phyloP scores from a whole-genome alignment of 2,329 filamentous ascomycete genomes.

The Verticillium albo-atrum region DNA sequence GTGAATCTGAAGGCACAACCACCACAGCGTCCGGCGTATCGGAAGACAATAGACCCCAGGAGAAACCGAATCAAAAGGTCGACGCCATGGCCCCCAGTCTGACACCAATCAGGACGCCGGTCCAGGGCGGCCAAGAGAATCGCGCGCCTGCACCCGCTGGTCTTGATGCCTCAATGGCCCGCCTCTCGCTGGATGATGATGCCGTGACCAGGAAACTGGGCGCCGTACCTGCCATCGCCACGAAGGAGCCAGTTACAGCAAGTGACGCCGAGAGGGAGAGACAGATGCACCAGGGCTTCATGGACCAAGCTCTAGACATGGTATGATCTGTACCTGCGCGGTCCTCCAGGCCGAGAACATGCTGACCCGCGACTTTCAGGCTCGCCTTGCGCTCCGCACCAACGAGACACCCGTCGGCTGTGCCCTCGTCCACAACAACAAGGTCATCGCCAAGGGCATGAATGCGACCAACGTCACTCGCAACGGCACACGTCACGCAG shows the following conservation, averaged over 20 bases:
- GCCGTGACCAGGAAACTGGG: neutral
- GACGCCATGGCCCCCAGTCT: slow-evolving; percentile 15
- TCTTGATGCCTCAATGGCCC: slow-evolving; percentile 12
- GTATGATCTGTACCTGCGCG: slow-evolving; percentile 35
- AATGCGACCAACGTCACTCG: slow-evolving; percentile 93
- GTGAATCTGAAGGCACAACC: neutral
- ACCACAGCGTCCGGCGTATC: slow-evolving; percentile 2
- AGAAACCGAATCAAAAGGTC: neutral
- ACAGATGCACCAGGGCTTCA: slow-evolving; percentile 56
- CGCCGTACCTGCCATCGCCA: slow-evolving; percentile 1
- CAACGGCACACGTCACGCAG: slow-evolving; percentile 89
- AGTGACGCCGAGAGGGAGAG: slow-evolving; percentile 21
- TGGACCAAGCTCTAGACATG: slow-evolving; percentile 84
- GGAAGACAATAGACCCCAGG: slow-evolving; percentile 5
- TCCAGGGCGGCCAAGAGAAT: slow-evolving; percentile 24
- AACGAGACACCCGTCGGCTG: slow-evolving; percentile 97
- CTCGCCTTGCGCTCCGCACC: slow-evolving; percentile 74
- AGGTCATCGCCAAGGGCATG: slow-evolving; percentile 85
- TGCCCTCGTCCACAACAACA: slow-evolving; percentile 77
- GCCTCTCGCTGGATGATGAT: slow-evolving; percentile 13
- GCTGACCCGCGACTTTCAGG: slow-evolving; percentile 45
- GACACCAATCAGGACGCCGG: neutral
- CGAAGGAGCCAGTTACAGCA: neutral
- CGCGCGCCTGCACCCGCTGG: slow-evolving; percentile 10
- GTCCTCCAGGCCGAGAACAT: slow-evolving; percentile 18